Evolutionary conservation across 495 filamentous ascomycete species (phyloP).

Genomic region (Aspergillus avenaceus): DNA sequence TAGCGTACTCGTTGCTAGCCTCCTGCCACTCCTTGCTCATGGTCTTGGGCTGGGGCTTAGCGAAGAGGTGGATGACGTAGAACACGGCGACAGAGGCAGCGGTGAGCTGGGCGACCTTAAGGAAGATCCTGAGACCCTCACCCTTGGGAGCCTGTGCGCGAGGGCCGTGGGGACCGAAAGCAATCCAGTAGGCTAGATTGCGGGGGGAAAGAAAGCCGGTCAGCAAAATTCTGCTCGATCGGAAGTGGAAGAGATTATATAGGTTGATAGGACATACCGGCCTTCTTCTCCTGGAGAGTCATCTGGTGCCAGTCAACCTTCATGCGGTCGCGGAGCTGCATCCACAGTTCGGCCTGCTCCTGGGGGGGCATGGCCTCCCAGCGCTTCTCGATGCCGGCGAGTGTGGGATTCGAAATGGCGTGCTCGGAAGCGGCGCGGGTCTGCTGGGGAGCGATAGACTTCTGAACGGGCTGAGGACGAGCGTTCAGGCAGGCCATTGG

Average conservation of each 20-base stretch:
- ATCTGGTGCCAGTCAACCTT: constrained; percentile 94
- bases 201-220: constrained; percentile 11
- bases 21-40: constrained; percentile 97
- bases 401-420: constrained; percentile 94
- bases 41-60: constrained; percentile 68
- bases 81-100: constrained; percentile 61
- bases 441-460: constrained; percentile 44
- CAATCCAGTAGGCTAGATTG: constrained; percentile 89
- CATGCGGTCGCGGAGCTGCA: constrained; percentile 95
- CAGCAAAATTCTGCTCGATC: constrained; percentile 17
- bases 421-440: constrained; percentile 67
- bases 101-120: constrained; percentile 63
- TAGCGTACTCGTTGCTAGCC: constrained; percentile 84
- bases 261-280: constrained; percentile 62
- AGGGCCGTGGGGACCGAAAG: constrained; percentile 93
- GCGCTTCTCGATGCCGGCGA: constrained; percentile 97
- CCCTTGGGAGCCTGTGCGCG: constrained; percentile 76
- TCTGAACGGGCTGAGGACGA: constrained; percentile 24
- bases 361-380: constrained; percentile 96
- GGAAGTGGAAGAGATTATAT: background rate
- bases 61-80: constrained; percentile 57
- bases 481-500: constrained; percentile 37
- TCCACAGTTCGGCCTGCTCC: constrained; percentile 99
- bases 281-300: constrained; percentile 96
- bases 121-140: constrained; percentile 69